These are phyloP conservation scores for Penicillium decumbens DNA, from an alignment of 2,329 filamentous ascomycete species.

Conservation along the genomic window DNA sequence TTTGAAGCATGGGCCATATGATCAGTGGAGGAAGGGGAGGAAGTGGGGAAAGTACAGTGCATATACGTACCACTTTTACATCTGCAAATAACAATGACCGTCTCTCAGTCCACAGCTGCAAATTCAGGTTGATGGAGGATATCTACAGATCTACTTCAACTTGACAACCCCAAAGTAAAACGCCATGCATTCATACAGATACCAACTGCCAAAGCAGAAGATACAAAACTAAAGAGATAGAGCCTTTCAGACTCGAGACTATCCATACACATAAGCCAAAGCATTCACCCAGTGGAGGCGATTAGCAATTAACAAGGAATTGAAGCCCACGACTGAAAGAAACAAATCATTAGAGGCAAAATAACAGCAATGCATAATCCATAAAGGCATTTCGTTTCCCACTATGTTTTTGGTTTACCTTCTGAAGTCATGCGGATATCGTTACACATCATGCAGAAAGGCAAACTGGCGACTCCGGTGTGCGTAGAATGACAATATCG, in stretches of 20 bases:
- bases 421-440: neutral
- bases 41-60: no score
- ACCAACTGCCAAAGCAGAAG: neutral
- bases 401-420: neutral
- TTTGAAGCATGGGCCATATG: neutral
- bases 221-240: neutral
- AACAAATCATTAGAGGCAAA: neutral
- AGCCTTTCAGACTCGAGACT: neutral
- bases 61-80: neutral
- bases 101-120: neutral
- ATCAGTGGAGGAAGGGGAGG: neutral
- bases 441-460: constrained; percentile 1
- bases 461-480: neutral
- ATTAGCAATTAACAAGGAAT: neutral
- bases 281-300: neutral
- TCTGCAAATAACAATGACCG: neutral
- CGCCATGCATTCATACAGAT: constrained; percentile 4
- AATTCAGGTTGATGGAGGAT: neutral
- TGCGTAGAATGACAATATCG: neutral
- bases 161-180: neutral
- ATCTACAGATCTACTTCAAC: neutral
- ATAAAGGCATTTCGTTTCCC: neutral
- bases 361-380: neutral
- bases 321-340: neutral
- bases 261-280: neutral